These are phyloP conservation scores for Citrus sp. DNA, from an alignment of 345 rosid species.

Conservation along the genomic window DNA sequence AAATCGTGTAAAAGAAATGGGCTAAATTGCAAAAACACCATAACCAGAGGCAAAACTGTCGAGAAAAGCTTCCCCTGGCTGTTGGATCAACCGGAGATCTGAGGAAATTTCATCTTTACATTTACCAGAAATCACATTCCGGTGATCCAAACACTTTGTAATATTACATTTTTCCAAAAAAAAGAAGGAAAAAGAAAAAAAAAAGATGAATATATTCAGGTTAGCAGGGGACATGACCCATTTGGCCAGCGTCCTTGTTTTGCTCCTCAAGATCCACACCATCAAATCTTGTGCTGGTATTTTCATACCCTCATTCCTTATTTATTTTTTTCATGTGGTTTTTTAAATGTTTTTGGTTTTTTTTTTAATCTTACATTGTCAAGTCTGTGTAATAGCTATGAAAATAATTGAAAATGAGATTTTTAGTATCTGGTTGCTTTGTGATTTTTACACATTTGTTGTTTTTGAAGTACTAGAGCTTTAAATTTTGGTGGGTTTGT, in stretches of 20 bases:
- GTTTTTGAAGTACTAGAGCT: not conserved
- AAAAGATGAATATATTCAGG: constrained; percentile 60
- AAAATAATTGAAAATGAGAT: not conserved
- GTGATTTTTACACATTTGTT: not conserved
- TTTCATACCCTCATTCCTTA: not conserved
- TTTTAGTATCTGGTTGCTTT: not conserved
- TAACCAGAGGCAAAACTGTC: not conserved
- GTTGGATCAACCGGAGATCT: constrained; percentile 22
- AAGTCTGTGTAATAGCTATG: not conserved
- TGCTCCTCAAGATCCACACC: constrained; percentile 77
- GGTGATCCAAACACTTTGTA: constrained; percentile 13
- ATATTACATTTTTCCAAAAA: not conserved
- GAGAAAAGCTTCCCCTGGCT: not conserved
- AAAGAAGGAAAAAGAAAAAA: not conserved
- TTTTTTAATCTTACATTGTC: not conserved
- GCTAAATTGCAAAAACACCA: not conserved
- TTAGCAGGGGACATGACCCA: constrained; percentile 80
- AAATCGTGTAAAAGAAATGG: not conserved
- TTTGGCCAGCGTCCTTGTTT: constrained; percentile 60
- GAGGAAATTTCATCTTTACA: not conserved
- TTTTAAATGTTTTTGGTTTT: no score
- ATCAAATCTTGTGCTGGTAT: constrained; percentile 73
- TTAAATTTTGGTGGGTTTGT: not conserved
- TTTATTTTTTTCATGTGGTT: not conserved
- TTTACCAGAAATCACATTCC: not conserved